phyloP scores from a whole-genome alignment of 192 early-diverging fungal genomes.

The Backusella sp. region DNA sequence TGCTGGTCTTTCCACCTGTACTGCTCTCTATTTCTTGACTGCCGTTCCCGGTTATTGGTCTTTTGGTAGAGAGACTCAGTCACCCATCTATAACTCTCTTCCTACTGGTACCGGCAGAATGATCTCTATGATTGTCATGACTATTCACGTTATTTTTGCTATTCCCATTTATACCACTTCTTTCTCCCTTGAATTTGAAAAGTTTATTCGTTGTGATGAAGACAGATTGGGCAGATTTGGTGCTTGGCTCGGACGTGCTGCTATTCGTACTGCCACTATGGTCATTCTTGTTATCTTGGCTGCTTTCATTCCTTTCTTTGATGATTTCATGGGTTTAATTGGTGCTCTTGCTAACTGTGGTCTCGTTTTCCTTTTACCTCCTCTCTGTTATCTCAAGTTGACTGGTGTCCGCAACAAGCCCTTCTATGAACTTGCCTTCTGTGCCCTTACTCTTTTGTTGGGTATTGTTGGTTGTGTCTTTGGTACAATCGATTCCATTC shows the following conservation, averaged over 20 bases:
- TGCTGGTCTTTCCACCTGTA: conserved; percentile 63
- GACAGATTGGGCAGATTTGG: conserved; percentile 48
- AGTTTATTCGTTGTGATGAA: conserved; percentile 51
- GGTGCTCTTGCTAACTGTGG: conserved; percentile 76
- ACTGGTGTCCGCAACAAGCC: conserved; percentile 53
- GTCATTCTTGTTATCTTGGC: conserved; percentile 57
- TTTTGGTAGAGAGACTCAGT: conserved; percentile 65
- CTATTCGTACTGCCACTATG: conserved; percentile 61
- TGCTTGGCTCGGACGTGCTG: conserved; percentile 56
- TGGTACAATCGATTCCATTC: conserved; percentile 70
- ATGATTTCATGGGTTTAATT: conserved; percentile 75
- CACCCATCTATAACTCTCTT: conserved; percentile 74
- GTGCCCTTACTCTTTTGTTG: conserved; percentile 55
- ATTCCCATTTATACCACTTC: conserved; percentile 77
- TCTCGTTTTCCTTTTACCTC: conserved; percentile 83
- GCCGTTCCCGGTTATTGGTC: conserved; percentile 72
- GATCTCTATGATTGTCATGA: conserved; percentile 70
- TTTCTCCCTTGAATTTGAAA: conserved; percentile 75
- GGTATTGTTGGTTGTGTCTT: conserved; percentile 60
- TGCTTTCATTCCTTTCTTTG: conserved; percentile 75
- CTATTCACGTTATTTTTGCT: conserved; percentile 79
- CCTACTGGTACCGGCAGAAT: conserved; percentile 61
- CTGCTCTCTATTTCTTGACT: conserved; percentile 69
- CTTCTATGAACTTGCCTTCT: conserved; percentile 48
- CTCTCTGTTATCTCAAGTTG: conserved; percentile 74